Evolutionary conservation across 2,329 filamentous ascomycete species (phyloP).

Genomic region (Cercospora beticola): DNA sequence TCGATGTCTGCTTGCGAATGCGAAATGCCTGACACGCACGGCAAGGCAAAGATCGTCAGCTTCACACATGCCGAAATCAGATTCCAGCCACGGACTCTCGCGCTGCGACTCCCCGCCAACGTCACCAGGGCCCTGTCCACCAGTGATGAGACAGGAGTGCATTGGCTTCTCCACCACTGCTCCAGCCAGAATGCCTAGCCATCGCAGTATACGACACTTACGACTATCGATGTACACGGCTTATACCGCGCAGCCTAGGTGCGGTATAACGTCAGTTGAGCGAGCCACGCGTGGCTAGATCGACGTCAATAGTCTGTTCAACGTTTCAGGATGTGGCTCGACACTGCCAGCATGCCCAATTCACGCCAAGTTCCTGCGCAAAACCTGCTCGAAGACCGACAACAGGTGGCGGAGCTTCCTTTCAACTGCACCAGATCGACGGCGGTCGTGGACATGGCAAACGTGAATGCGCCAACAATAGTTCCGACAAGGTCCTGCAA

Average conservation of each 20-base stretch:
- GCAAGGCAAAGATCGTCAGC: not conserved
- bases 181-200: not conserved
- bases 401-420: not conserved
- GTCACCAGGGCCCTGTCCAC: not conserved
- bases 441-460: not conserved
- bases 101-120: not conserved
- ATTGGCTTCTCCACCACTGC: not conserved
- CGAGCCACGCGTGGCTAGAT: not conserved
- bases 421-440: not conserved
- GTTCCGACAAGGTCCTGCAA: conserved; percentile 13
- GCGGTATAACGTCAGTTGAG: not conserved
- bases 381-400: not conserved
- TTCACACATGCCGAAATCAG: not conserved
- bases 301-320: not conserved
- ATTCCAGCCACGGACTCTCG: not conserved
- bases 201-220: not conserved
- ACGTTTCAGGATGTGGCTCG: not conserved
- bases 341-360: not conserved
- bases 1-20: not conserved
- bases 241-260: not conserved
- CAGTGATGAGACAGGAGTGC: not conserved
- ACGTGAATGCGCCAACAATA: conserved; percentile 5
- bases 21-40: not conserved
- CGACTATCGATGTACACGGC: not conserved
- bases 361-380: not conserved